phyloP scores from a whole-genome alignment of 1,139 yeast species.

The Arxiozyma slooffiae region DNA sequence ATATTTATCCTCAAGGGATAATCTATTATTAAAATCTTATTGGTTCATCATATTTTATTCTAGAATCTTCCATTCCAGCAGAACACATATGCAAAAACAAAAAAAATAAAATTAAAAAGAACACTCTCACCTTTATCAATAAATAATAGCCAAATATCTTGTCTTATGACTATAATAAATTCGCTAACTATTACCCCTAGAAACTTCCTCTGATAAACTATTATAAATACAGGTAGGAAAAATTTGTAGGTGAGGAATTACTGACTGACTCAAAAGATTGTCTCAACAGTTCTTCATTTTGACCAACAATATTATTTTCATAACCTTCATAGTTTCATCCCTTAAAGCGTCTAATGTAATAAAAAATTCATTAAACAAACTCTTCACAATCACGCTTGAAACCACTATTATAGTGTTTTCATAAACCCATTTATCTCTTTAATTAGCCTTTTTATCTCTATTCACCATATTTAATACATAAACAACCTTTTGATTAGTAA shows the following conservation, averaged over 20 bases:
- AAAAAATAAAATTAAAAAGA: neutral
- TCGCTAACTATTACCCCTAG: slow-evolving; percentile 65
- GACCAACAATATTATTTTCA: slow-evolving; percentile 63
- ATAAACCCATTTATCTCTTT: slow-evolving; percentile 69
- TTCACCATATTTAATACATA: slow-evolving; percentile 63
- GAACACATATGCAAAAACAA: too few species aligned
- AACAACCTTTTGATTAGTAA: slow-evolving; percentile 47
- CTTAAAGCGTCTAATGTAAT: slow-evolving; percentile 62
- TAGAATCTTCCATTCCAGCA: too few species aligned
- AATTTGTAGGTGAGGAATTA: slow-evolving; percentile 60
- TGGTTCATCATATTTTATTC: too few species aligned
- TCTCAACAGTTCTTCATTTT: slow-evolving; percentile 81
- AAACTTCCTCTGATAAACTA: slow-evolving; percentile 60
- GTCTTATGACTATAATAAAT: slow-evolving; percentile 65
- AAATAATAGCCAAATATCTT: slow-evolving; percentile 58
- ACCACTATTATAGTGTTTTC: slow-evolving; percentile 66
- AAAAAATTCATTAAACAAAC: slow-evolving; percentile 56
- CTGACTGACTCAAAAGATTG: slow-evolving; percentile 65
- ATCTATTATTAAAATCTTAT: too few species aligned
- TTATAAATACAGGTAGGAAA: slow-evolving; percentile 63
- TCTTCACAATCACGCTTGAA: slow-evolving; percentile 44
- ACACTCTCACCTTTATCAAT: slow-evolving; percentile 43
- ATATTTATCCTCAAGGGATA: too few species aligned
- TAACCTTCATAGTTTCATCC: slow-evolving; percentile 79
- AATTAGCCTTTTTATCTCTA: slow-evolving; percentile 58